Percentiles rank a stretch among this genome's conserved stretches.
phyloP scores from a whole-genome alignment of 192 early-diverging fungal species.

The Entomortierella lignicola region DNA sequence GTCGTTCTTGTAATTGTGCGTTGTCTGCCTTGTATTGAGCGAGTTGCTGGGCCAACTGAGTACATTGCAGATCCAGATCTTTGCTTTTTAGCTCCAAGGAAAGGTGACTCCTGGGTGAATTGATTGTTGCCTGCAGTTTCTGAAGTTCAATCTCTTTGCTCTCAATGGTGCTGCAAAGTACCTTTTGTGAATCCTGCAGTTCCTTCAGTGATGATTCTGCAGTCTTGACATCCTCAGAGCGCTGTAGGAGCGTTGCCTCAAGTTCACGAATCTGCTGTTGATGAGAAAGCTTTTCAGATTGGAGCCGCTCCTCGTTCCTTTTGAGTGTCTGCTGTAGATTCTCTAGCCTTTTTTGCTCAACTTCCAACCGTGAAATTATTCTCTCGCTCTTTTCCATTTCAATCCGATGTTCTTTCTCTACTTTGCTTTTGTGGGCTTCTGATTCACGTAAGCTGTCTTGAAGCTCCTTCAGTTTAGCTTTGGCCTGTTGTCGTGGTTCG shows the following conservation, averaged over 20 bases:
- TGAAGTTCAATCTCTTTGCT: slow-evolving; percentile 36
- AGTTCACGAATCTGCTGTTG: slow-evolving; percentile 23
- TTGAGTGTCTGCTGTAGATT: slow-evolving; percentile 21
- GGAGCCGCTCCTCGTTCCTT: slow-evolving; percentile 16
- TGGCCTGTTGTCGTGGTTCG: slow-evolving; percentile 51
- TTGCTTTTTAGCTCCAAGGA: slow-evolving; percentile 43
- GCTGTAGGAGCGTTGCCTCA: slow-evolving; percentile 20
- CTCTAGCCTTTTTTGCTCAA: slow-evolving; percentile 23
- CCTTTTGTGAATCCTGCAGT: slow-evolving; percentile 27
- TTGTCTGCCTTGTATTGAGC: slow-evolving; percentile 41
- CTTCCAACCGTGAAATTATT: slow-evolving; percentile 25
- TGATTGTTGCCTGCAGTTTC: slow-evolving; percentile 31
- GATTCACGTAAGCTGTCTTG: slow-evolving; percentile 41
- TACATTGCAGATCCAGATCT: slow-evolving; percentile 32
- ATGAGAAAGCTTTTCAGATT: slow-evolving; percentile 27
- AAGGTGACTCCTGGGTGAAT: slow-evolving; percentile 29
- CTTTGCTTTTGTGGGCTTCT: slow-evolving; percentile 38
- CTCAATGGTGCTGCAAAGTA: slow-evolving; percentile 28
- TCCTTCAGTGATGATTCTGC: slow-evolving; percentile 26
- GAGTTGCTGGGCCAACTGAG: slow-evolving; percentile 23
- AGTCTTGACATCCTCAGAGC: slow-evolving; percentile 28
- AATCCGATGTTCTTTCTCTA: slow-evolving; percentile 46
- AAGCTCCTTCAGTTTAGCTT: slow-evolving; percentile 36
- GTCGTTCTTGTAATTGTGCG: slow-evolving; percentile 38
- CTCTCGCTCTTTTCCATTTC: slow-evolving; percentile 40